Evolutionary conservation across 1,284 basidiomycete genomes (phyloP), one percentile per base, ranked within the genome.

Genomic region (Chiua sp.): DNA sequence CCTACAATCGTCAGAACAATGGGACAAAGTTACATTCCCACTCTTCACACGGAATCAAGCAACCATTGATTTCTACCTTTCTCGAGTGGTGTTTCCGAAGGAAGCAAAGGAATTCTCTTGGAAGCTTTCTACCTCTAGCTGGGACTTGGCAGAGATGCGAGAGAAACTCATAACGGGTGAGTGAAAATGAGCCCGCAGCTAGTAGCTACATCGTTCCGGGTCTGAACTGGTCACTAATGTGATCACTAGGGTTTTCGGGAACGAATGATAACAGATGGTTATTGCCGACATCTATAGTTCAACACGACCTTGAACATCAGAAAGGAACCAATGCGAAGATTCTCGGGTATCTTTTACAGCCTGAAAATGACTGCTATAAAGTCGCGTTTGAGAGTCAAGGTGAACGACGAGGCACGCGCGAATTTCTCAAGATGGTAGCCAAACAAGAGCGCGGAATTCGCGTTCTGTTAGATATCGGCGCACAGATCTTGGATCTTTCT

Each of bases 401-500:
- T 5, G 20, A 47, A 10, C 50, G 26, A 10, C 33, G 23, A 11
- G 39, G 26, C 3, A 42, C 51, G 2, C 7, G 5, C 1, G 30
- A 54, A 26, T 49, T 58, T 20, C 56, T 58, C 1, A 3, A n/a
- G 2, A 39, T 33, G 2, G 16, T 54, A 23, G 37, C 26, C 22
- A 1, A 23, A 0, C 51, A 49, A 23, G 7, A 33, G 3, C 56
- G 26, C 20, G 33, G 33, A 6, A 58, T 58, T 4, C 51, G 28
- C 2, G 51, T 58, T 8, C 7, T 55, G 6, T 32, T 55, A 20
- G 47, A 83, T 56, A 81, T 85, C 15, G 83, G 84, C 2, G 84
- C 83, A 2, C 84, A 85, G 63, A 80, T 85, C 66, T 70, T 85
- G 18, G 83, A 85, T 39, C 59, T 82, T 46, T 65, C 71, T 28